Evolutionary conservation across 208 protist species (phyloP).

Genomic region (Leishmania amazonensis): DNA sequence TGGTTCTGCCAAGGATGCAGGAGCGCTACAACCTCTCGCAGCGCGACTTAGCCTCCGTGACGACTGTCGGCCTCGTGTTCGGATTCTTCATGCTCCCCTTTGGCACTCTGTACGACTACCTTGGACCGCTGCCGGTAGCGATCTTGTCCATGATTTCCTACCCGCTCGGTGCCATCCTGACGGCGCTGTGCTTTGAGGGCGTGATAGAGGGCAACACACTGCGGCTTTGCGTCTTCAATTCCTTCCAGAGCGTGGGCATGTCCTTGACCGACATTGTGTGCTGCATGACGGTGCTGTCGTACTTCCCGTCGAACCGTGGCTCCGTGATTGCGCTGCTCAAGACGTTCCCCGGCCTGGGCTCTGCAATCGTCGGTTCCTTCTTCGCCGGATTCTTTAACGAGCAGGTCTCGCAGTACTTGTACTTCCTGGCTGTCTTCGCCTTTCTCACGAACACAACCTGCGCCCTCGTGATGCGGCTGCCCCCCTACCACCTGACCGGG

Average conservation of each 20-base stretch:
- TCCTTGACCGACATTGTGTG: slow-evolving; percentile 42
- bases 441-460: slow-evolving; percentile 31
- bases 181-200: slow-evolving; percentile 47
- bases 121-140: slow-evolving; percentile 47
- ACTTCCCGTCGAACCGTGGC: slow-evolving; percentile 55
- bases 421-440: slow-evolving; percentile 45
- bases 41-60: slow-evolving; percentile 60
- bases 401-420: slow-evolving; percentile 37
- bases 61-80: slow-evolving; percentile 42
- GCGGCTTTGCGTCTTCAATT: slow-evolving; percentile 33
- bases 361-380: slow-evolving; percentile 46
- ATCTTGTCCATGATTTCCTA: slow-evolving; percentile 33
- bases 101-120: slow-evolving; percentile 53
- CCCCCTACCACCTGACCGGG: slow-evolving; percentile 56
- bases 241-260: slow-evolving; percentile 31
- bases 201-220: slow-evolving; percentile 36
- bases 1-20: slow-evolving; percentile 47
- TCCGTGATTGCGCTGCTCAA: slow-evolving; percentile 61
- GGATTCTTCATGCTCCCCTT: slow-evolving; percentile 45
- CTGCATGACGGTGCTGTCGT: slow-evolving; percentile 51
- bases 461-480: slow-evolving; percentile 47
- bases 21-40: slow-evolving; percentile 50
- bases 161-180: slow-evolving; percentile 30
- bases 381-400: slow-evolving; percentile 38
- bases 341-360: slow-evolving; percentile 64